Percentiles rank a stretch among this genome's conserved stretches.
Conservation (phyloP, 768 basidiomycete species). For the Phlegmacium glaucopus region DNA sequence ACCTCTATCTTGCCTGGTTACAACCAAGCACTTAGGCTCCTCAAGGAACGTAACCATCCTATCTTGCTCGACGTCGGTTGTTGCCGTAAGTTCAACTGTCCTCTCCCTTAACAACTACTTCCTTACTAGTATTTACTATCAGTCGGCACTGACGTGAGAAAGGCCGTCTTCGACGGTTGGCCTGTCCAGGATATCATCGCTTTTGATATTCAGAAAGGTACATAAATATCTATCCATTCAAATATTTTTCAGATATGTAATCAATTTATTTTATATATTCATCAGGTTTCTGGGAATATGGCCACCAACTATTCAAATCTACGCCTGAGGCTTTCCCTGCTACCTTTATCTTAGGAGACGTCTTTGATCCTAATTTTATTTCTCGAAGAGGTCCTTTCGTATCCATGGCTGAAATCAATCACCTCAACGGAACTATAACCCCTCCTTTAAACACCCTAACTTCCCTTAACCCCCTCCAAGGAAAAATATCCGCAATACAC, state of each 20-base stretch:
- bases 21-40: conserved; percentile 22
- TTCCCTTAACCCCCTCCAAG: conserved; percentile 26
- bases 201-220: conserved; percentile 32
- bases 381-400: conserved; percentile 18
- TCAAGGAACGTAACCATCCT: conserved; percentile 19
- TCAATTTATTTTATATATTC: no score
- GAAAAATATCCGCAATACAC: conserved; percentile 44
- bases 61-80: conserved; percentile 39
- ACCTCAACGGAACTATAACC: background rate
- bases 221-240: no score
- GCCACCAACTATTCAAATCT: conserved; percentile 54
- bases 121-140: conserved; percentile 6
- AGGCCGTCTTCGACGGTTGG: conserved; percentile 35
- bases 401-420: conserved; percentile 8
- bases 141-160: conserved; percentile 37
- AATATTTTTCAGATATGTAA: no score
- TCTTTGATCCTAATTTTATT: conserved; percentile 42
- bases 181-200: conserved; percentile 30
- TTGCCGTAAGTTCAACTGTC: conserved; percentile 28
- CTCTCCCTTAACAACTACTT: background rate
- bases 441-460: conserved; percentile 14
- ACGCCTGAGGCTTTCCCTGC: conserved; percentile 49
- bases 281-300: conserved; percentile 63
- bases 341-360: conserved; percentile 51
- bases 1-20: conserved; percentile 32